phyloP scores from a whole-genome alignment of 1,284 basidiomycete species.

The Heterobasidion annosum region DNA sequence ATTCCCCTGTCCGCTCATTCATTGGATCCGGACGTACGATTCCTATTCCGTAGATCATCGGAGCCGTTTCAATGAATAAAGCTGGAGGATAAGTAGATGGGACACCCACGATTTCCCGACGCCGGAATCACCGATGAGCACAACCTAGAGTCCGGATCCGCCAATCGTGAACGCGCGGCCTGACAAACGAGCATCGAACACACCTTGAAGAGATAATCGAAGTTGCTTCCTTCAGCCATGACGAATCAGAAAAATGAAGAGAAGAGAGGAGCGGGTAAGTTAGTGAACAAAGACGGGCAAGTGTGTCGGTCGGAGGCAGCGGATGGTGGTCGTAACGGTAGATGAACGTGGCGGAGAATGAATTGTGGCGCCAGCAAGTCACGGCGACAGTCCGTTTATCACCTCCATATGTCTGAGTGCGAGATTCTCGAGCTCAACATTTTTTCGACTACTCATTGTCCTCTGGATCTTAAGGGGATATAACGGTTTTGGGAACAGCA shows the following conservation, averaged over 20 bases:
- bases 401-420: no score
- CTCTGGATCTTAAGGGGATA: no score
- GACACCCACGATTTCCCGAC: slow-evolving; percentile 91
- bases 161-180: neutral
- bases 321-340: neutral
- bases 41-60: slow-evolving; percentile 14
- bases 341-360: neutral
- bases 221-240: slow-evolving; percentile 88
- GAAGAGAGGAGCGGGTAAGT: neutral
- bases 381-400: no score
- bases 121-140: slow-evolving; percentile 97
- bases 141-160: slow-evolving; percentile 49
- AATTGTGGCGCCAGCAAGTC: neutral
- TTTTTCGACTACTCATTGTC: no score
- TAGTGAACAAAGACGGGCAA: neutral
- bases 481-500: no score
- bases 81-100: neutral
- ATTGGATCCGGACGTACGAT: slow-evolving; percentile 16
- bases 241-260: neutral
- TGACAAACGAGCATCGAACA: slow-evolving; percentile 10
- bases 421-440: no score
- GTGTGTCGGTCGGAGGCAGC: neutral
- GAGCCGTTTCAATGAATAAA: neutral
- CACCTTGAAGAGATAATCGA: slow-evolving; percentile 94
- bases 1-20: no score